A percentile compares a stretch with the other conserved stretches of the same genome.
phyloP scores from a whole-genome alignment of 345 rosid genomes.

The Odontarrhena argentea region DNA sequence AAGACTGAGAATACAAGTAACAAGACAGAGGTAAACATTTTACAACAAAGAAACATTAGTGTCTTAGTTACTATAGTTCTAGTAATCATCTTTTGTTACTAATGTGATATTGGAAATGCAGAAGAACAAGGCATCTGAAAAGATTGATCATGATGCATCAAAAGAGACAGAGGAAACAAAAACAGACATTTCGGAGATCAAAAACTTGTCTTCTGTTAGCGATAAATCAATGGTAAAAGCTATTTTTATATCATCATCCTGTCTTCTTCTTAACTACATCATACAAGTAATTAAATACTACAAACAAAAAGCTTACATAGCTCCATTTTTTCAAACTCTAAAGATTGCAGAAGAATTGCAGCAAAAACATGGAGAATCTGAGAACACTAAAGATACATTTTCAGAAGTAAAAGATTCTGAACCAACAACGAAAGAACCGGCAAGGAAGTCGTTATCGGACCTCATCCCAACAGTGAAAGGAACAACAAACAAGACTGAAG shows the following conservation, averaged over 20 bases:
- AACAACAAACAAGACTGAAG: conserved; percentile 34
- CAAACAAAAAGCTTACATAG: not conserved
- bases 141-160: conserved; percentile 33
- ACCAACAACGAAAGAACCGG: conserved; percentile 41
- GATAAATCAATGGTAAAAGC: conserved; percentile 49
- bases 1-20: no score
- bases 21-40: conserved; percentile 33
- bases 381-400: conserved; percentile 31
- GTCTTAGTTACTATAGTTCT: not conserved
- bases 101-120: conserved; percentile 28
- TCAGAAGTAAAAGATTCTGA: conserved; percentile 36
- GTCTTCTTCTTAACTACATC: not conserved
- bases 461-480: conserved; percentile 46
- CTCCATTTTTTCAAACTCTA: conserved; percentile 11
- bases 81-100: not conserved
- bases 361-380: conserved; percentile 35
- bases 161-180: conserved; percentile 26
- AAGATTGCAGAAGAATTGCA: conserved; percentile 35
- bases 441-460: conserved; percentile 47
- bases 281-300: conserved; percentile 7
- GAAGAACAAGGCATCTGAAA: conserved; percentile 40
- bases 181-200: conserved; percentile 15
- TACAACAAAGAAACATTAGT: conserved; percentile 36
- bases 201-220: conserved; percentile 33
- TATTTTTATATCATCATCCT: conserved; percentile 4